Conservation (phyloP, 192 early-diverging fungal species). For the Coemansia sp. region DNA sequence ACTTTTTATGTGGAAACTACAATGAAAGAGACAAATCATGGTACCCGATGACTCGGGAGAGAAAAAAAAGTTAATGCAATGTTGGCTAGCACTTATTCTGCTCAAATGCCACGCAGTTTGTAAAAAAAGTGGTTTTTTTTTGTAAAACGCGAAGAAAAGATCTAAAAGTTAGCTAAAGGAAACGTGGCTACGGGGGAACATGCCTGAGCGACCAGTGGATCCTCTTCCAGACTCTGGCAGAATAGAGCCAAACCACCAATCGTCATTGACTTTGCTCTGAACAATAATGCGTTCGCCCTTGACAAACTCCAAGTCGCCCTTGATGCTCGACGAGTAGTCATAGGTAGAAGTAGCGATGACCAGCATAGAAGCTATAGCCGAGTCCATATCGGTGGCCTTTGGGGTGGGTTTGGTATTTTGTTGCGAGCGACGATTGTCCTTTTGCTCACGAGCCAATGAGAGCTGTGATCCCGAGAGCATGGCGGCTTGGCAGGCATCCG, state of each 20-base stretch:
- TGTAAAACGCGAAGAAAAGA: neutral
- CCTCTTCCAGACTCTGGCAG: constrained; percentile 42
- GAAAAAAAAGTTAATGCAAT: neutral
- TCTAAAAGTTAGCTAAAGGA: constrained; percentile 13
- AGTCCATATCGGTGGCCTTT: neutral
- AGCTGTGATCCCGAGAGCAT: constrained; percentile 48
- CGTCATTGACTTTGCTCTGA: constrained; percentile 56
- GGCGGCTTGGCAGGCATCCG: constrained; percentile 54
- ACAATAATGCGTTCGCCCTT: constrained; percentile 54
- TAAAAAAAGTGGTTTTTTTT: too few relatives aligned
- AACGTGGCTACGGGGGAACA: constrained; percentile 58
- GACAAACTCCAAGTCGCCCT: constrained; percentile 52
- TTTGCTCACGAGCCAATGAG: constrained; percentile 11
- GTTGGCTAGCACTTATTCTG: too few relatives aligned
- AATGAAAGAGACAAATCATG: too few relatives aligned
- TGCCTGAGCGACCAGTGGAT: constrained; percentile 50
- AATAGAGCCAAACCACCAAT: constrained; percentile 57
- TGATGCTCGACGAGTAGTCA: constrained; percentile 53
- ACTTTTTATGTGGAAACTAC: too few relatives aligned
- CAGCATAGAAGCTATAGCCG: constrained; percentile 36
- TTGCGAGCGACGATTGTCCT: constrained; percentile 18
- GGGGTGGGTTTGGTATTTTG: neutral
- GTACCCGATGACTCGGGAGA: too few relatives aligned
- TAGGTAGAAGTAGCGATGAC: constrained; percentile 51
- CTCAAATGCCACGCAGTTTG: too few relatives aligned